Percentiles rank a stretch among this genome's conserved stretches.
These are phyloP conservation scores for Drechslerella coelobrocha DNA, from an alignment of 2,329 filamentous ascomycete genomes.

Conservation along the genomic window DNA sequence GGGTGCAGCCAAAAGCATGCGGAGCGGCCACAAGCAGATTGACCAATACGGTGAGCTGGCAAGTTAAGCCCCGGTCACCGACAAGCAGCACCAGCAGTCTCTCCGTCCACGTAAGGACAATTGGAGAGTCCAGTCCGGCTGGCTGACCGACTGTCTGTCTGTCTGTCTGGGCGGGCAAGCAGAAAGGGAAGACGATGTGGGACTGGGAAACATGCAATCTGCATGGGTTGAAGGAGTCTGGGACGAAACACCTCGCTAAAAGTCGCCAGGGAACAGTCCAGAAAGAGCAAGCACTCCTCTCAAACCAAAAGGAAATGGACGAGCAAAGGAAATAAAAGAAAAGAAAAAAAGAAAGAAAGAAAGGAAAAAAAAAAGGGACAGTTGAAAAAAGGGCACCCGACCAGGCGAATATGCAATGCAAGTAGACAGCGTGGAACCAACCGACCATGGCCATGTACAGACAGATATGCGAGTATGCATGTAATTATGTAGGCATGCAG, in stretches of 20 bases:
- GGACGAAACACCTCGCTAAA: conserved; percentile 12
- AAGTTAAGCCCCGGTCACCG: conserved; percentile 21
- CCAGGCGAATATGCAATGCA: conserved; percentile 41
- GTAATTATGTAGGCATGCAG: neutral
- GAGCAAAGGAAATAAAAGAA: neutral
- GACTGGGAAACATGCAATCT: neutral
- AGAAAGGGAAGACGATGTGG: neutral
- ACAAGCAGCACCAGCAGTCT: conserved; percentile 32
- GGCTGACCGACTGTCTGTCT: too few species aligned
- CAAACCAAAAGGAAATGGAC: too few species aligned
- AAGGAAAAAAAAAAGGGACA: conserved; percentile 16
- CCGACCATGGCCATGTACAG: neutral
- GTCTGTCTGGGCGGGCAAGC: too few species aligned
- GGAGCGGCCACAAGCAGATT: conserved; percentile 18
- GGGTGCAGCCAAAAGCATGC: neutral
- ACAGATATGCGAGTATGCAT: neutral
- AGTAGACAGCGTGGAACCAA: conserved; percentile 11
- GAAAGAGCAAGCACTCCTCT: conserved; percentile 1
- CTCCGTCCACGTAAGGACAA: too few species aligned
- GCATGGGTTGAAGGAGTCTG: neutral
- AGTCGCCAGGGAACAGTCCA: conserved; percentile 3
- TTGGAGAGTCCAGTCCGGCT: too few species aligned
- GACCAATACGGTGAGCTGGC: conserved; percentile 13
- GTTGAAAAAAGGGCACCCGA: conserved; percentile 11
- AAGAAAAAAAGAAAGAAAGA: neutral